Percentiles rank a stretch among this genome's conserved stretches.
These are phyloP conservation scores for Solanum arcanum DNA, from an alignment of 257 asterid species.

Conservation along the genomic window DNA sequence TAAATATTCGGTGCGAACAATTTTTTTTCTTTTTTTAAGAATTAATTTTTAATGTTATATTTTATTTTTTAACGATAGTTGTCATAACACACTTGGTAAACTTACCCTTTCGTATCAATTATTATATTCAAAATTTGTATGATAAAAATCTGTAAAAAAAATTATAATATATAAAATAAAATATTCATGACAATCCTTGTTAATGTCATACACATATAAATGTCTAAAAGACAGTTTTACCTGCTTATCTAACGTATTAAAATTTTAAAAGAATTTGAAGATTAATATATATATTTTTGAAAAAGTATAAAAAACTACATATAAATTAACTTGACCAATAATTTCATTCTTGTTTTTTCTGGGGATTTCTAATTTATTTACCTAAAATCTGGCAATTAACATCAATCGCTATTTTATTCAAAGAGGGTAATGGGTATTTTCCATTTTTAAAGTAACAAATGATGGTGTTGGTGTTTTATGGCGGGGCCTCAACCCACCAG, in stretches of 20 bases:
- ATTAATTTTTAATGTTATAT: no score
- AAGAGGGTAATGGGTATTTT: not conserved
- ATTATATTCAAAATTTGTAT: not conserved
- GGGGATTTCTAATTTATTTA: not conserved
- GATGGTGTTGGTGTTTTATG: not conserved
- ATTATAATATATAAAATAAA: not conserved
- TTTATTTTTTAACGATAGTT: no score
- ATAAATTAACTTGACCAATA: not conserved
- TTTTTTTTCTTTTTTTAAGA: no score
- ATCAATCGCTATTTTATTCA: not conserved
- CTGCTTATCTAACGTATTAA: not conserved
- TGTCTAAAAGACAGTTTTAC: not conserved
- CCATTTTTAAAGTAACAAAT: not conserved
- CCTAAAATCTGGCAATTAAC: not conserved
- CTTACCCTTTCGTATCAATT: not conserved
- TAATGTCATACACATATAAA: not conserved
- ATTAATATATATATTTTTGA: not conserved
- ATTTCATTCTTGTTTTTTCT: not conserved
- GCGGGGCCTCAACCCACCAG: not conserved
- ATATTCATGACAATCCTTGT: no score
- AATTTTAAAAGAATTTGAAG: not conserved
- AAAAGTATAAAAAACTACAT: not conserved
- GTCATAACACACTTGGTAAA: not conserved
- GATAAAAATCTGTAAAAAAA: no score
- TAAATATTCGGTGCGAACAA: rapidly evolving